These are phyloP conservation scores for Arctium minus DNA, from an alignment of 129 eudicot genomes.

Conservation along the genomic window DNA sequence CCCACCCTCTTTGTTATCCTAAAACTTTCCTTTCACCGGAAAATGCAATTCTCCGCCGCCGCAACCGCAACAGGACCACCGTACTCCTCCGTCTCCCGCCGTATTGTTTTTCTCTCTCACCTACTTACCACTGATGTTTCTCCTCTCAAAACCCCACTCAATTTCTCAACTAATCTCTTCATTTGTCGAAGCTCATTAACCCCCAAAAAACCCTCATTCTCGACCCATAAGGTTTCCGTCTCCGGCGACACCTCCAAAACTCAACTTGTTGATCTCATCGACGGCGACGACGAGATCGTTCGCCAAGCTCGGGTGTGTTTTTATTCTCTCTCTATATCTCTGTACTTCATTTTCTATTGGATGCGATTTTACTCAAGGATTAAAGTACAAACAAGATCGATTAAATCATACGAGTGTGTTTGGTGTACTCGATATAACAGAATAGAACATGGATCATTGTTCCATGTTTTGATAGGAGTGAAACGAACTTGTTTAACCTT, in stretches of 20 bases:
- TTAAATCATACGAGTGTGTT: neutral
- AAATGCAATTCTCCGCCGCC: conserved; percentile 46
- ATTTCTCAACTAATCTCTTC: neutral
- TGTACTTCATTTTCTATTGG: neutral
- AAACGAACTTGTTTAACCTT: too few relatives aligned
- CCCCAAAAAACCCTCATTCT: conserved; percentile 15
- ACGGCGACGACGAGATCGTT: conserved; percentile 26
- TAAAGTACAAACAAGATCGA: neutral
- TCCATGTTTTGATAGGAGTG: too few relatives aligned
- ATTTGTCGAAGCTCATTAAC: conserved; percentile 23
- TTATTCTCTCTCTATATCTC: neutral
- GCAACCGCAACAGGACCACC: conserved; percentile 6
- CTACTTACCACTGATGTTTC: conserved; percentile 19
- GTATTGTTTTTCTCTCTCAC: conserved; percentile 28
- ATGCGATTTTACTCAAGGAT: neutral
- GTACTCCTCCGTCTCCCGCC: conserved; percentile 17
- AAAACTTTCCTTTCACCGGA: neutral
- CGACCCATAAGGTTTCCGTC: conserved; percentile 23
- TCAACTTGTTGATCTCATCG: conserved; percentile 19
- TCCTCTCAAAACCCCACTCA: neutral
- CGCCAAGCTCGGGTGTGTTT: conserved; percentile 58
- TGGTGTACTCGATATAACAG: too few relatives aligned
- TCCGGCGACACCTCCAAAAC: conserved; percentile 21
- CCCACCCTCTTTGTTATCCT: neutral
- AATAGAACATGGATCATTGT: too few relatives aligned